Base-by-base conservation (phyloP, 768 basidiomycete species). In the Cystofilobasidium capitatum region DNA sequence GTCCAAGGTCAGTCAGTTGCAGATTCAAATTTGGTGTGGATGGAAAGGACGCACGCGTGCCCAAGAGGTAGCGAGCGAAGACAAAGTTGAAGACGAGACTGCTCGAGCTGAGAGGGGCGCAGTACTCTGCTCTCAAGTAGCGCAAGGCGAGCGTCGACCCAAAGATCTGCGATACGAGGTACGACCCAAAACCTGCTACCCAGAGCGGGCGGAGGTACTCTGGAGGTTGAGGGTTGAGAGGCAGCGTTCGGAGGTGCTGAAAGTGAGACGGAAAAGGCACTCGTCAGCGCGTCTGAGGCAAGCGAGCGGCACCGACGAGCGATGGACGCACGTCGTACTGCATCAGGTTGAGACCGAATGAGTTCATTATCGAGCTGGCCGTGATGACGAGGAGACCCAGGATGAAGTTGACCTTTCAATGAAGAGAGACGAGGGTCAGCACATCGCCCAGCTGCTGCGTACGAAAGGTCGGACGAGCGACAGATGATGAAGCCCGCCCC, bases 301-400 rank as follows among this genome's bases (percentile, higher is more conserved):
- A 39, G 51, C 13, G 40, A 26, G 45, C 6, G 10, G 33, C 24
- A 24, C n/a, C 22, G 47, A n/a, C 5, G 36, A 8, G n/a, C 13
- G 22, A 24, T 29, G 17, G 7, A 65, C 57, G 39, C n/a, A 65
- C 57, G 37, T 47, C 42, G 39, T 31, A 51, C 47, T 69, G 62
- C 55, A 64, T 64, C 20, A 69, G 9, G 62, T 69, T 69, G 17
- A 69, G 57, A 12, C 67, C 67, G 33, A 63, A 49, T 3, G 60
- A 47, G 62, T 69, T 69, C 22, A 49, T 31, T 36, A 68, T 49
- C 0, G 49, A 55, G 29, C 61, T 51, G 12, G 24, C 16, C 7
- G 67, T 69, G 55, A 69, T 64, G 12, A 69, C 54, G n/a, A 69
- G 45, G 17, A 69, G 35, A 33, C 67, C 67, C 14, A 69, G 62